Base-by-base conservation (phyloP, 306 rosid species). In the Cucumis cinereus region DNA sequence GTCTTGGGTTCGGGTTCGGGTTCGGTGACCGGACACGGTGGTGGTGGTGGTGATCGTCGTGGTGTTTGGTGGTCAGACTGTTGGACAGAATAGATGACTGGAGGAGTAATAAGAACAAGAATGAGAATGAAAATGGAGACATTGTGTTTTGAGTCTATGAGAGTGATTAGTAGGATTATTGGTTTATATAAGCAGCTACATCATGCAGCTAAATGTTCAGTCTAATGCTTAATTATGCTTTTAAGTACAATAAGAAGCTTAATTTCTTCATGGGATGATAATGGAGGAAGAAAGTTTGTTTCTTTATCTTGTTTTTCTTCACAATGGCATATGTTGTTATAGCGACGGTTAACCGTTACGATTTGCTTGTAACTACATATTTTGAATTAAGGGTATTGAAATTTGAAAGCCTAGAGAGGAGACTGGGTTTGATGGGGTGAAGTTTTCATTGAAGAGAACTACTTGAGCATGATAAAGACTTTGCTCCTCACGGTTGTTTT, bases 291-390 rank as follows among this genome's bases (percentile, higher is more conserved):
- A 85, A 74, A 73, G 47, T 53, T 67, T 8, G 0, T 17, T 61
- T 60, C n/a, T 7, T 5, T 59, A 1, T 35, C 7, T 41, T 40
- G 7, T 24, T 58, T 58, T 5, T 78, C 78, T 81, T 83, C 7
- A 16, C 73, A 82, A 85, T 84, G 73, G 82, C 84, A 84, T 59
- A 77, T 43, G 47, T 7, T 33, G 58, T 78, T 84, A 80, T 74
- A 86, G 83, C 84, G 98, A 91, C 87, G 82, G 87, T 85, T 88
- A 91, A 88, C 96, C 82, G 87, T 82, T 75, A 79, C 72, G 24
- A 79, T 81, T 75, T 74, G 84, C 69, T 24, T 30, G 64, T 28
- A 61, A 61, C 41, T 28, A 38, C 67, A 67, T 9, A 54, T 43
- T 22, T 20, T 59, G 64, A 59, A 22, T 36, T 36, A 8, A 52